phyloP scores from a whole-genome alignment of 2,329 filamentous ascomycete genomes.

The Talaromyces sp. region DNA sequence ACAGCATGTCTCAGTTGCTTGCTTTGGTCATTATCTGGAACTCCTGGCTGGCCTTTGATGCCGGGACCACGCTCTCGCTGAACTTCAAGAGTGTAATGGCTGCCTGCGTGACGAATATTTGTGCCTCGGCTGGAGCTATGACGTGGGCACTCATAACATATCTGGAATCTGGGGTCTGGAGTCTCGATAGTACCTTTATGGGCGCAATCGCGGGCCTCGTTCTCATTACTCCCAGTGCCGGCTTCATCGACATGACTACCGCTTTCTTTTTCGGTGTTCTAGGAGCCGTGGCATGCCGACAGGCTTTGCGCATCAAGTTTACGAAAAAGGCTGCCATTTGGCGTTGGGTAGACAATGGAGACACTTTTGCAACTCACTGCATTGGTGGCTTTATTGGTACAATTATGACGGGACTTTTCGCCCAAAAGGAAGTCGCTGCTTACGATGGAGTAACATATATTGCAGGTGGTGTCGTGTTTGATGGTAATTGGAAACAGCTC shows the following conservation, averaged over 20 bases:
- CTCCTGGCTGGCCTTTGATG: slow-evolving; percentile 52
- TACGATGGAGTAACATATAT: slow-evolving; percentile 47
- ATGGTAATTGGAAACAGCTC: slow-evolving; percentile 49
- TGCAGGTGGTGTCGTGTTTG: slow-evolving; percentile 53
- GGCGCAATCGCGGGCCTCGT: slow-evolving; percentile 53
- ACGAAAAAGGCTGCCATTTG: slow-evolving; percentile 47
- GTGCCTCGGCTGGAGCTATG: slow-evolving; percentile 39
- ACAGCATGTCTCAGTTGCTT: slow-evolving; percentile 48
- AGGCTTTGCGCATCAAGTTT: slow-evolving; percentile 54
- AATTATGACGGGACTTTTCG: slow-evolving; percentile 52
- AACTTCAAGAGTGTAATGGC: slow-evolving; percentile 49
- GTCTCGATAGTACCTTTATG: slow-evolving; percentile 51
- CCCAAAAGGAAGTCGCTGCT: slow-evolving; percentile 50
- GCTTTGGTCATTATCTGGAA: slow-evolving; percentile 53
- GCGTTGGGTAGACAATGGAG: slow-evolving; percentile 55
- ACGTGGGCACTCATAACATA: slow-evolving; percentile 50
- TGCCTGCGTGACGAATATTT: slow-evolving; percentile 11
- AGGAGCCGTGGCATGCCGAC: slow-evolving; percentile 49
- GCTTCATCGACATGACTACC: slow-evolving; percentile 50
- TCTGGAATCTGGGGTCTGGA: slow-evolving; percentile 45
- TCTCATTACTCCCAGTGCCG: slow-evolving; percentile 52
- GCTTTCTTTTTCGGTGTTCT: slow-evolving; percentile 49
- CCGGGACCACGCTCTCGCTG: slow-evolving; percentile 48
- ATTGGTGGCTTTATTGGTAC: slow-evolving; percentile 52
- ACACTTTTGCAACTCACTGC: slow-evolving; percentile 56